Conservation (phyloP, 768 basidiomycete species). For the Kwoniella newhampshirensis region DNA sequence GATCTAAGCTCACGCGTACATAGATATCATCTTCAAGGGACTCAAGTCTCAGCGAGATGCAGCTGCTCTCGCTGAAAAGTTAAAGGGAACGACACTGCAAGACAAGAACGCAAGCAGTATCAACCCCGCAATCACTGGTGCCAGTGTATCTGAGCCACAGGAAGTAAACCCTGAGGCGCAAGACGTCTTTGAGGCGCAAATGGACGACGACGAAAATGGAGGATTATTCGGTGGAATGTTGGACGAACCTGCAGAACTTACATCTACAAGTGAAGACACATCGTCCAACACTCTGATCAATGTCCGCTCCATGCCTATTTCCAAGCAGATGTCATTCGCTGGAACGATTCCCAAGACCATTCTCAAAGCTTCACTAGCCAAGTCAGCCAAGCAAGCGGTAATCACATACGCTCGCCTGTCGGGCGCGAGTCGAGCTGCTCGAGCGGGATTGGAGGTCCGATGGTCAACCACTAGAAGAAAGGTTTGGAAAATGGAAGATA, state of each 20-base stretch:
- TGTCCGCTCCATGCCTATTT: slow-evolving; percentile 69
- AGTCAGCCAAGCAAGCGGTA: slow-evolving; percentile 63
- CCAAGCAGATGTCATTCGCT: slow-evolving; percentile 70
- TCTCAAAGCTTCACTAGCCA: slow-evolving; percentile 58
- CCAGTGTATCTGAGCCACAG: slow-evolving; percentile 1
- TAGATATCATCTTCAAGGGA: slow-evolving; percentile 36
- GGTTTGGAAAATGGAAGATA: slow-evolving; percentile 78
- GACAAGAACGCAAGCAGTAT: neutral
- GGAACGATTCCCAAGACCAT: slow-evolving; percentile 75
- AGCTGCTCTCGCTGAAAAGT: slow-evolving; percentile 27
- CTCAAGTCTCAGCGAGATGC: slow-evolving; percentile 38
- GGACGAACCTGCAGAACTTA: slow-evolving; percentile 56
- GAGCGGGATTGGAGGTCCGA: slow-evolving; percentile 69
- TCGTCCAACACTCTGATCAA: slow-evolving; percentile 57
- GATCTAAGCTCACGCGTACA: neutral
- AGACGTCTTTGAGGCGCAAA: slow-evolving; percentile 11
- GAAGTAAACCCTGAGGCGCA: neutral
- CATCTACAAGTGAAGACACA: neutral
- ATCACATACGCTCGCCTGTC: slow-evolving; percentile 68
- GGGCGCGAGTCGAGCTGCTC: slow-evolving; percentile 69
- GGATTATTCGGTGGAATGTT: slow-evolving; percentile 73
- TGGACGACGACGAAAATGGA: slow-evolving; percentile 45
- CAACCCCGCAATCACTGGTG: neutral
- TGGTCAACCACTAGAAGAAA: slow-evolving; percentile 63
- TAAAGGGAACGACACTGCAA: slow-evolving; percentile 21